Evolutionary conservation across 257 asterid species (phyloP).

Genomic region (Gentiana dahurica): DNA sequence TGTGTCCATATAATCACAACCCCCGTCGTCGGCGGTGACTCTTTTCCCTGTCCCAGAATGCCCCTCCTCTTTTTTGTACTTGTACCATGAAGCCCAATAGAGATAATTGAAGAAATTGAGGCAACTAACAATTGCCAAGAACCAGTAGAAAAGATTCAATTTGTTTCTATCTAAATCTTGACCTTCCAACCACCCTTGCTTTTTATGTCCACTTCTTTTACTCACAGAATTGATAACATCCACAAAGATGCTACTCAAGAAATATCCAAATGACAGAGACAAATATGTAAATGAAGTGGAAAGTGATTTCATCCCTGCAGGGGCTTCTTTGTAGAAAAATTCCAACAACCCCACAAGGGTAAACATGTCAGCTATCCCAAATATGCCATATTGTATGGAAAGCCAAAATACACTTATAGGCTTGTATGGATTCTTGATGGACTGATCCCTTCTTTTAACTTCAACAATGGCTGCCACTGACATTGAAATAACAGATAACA

Average conservation of each 20-base stretch:
- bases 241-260: conserved; percentile 57
- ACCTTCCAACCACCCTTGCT: conserved; percentile 59
- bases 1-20: neutral
- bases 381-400: conserved; percentile 47
- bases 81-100: conserved; percentile 60
- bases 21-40: neutral
- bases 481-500: conserved; percentile 60
- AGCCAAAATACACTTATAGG: conserved; percentile 65
- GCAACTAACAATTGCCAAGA: conserved; percentile 56
- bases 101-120: conserved; percentile 54
- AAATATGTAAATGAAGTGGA: conserved; percentile 67
- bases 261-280: conserved; percentile 55
- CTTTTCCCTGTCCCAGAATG: neutral
- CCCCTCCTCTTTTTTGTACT: conserved; percentile 31
- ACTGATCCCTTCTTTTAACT: conserved; percentile 38
- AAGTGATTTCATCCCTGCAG: conserved; percentile 66
- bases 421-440: conserved; percentile 23
- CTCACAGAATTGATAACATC: conserved; percentile 43
- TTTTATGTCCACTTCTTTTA: conserved; percentile 25
- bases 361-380: conserved; percentile 82
- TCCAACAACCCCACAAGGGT: conserved; percentile 69
- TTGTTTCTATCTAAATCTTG: conserved; percentile 40
- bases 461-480: conserved; percentile 50
- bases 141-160: conserved; percentile 62
- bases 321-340: conserved; percentile 72